Evolutionary conservation across 257 asterid genomes (phyloP).

Genomic region (Verbena officinalis): DNA sequence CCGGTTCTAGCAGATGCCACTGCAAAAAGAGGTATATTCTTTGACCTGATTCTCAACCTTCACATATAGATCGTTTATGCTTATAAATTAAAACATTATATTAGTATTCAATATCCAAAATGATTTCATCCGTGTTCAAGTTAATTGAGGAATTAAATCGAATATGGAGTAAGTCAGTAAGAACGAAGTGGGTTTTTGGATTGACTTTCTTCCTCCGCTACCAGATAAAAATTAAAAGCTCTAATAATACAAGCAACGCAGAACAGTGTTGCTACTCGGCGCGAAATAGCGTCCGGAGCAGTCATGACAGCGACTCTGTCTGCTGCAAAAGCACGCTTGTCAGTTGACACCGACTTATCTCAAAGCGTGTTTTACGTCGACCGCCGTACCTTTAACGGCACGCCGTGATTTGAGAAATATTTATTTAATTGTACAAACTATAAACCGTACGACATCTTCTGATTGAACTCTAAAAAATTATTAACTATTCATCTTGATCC

Average conservation of each 20-base stretch:
- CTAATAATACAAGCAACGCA: background rate
- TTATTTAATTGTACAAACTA: no score
- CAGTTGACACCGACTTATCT: constrained; percentile 20
- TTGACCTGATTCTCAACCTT: background rate
- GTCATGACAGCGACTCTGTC: constrained; percentile 17
- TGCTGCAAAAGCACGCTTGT: constrained; percentile 22
- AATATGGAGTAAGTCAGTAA: constrained; percentile 6
- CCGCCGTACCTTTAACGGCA: constrained; percentile 16
- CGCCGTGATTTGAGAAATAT: background rate
- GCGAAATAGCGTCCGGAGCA: background rate
- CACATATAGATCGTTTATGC: no score
- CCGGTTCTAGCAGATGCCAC: constrained; percentile 55
- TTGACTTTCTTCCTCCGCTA: constrained; percentile 19
- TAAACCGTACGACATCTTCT: no score
- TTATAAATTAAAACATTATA: background rate
- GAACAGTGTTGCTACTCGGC: background rate
- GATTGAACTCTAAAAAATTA: background rate
- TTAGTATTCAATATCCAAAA: background rate
- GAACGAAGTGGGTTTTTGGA: background rate
- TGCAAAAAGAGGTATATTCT: background rate
- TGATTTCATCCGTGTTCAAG: background rate
- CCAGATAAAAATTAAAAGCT: background rate
- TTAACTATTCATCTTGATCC: background rate
- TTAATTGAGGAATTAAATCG: background rate
- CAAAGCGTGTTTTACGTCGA: background rate